Conservation (phyloP, 2,329 filamentous ascomycete species). For the Calonectria honghensis region DNA sequence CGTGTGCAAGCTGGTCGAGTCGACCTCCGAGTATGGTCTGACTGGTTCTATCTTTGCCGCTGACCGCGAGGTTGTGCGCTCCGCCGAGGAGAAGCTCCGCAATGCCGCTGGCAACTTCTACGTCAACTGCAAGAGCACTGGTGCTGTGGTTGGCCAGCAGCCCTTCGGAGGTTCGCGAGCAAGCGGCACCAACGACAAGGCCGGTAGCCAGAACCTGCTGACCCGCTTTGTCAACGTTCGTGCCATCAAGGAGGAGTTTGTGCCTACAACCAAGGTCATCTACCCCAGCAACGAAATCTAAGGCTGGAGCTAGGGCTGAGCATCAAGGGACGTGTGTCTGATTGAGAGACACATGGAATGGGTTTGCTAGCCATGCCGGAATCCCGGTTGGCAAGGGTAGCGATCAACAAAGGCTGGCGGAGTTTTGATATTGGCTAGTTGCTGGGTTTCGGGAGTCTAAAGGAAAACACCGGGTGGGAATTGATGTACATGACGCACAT, state of each 20-base stretch:
- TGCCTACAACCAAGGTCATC: slow-evolving; percentile 74
- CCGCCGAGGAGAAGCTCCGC: slow-evolving; percentile 82
- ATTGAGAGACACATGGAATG: slow-evolving; percentile 14
- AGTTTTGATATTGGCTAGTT: slow-evolving; percentile 30
- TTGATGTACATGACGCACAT: slow-evolving; percentile 35
- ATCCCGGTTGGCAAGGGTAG: slow-evolving; percentile 6
- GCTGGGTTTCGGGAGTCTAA: slow-evolving; percentile 32
- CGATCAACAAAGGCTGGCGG: slow-evolving; percentile 9
- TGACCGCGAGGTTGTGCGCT: slow-evolving; percentile 79
- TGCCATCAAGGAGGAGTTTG: slow-evolving; percentile 86
- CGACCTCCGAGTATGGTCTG: slow-evolving; percentile 84
- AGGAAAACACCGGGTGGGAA: slow-evolving; percentile 36
- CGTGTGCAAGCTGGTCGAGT: slow-evolving; percentile 79
- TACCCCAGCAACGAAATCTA: slow-evolving; percentile 84
- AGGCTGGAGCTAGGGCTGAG: slow-evolving; percentile 33
- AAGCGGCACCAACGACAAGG: slow-evolving; percentile 84
- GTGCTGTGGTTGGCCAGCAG: slow-evolving; percentile 83
- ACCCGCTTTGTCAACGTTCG: slow-evolving; percentile 80
- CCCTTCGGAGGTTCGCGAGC: slow-evolving; percentile 81
- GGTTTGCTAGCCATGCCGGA: neutral
- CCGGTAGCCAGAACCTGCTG: slow-evolving; percentile 78
- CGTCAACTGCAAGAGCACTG: slow-evolving; percentile 88
- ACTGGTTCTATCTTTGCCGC: slow-evolving; percentile 85
- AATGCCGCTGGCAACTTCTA: slow-evolving; percentile 90
- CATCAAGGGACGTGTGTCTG: slow-evolving; percentile 10